Conservation (phyloP, 2,329 filamentous ascomycete genomes). For the Rosellinia necatrix region DNA sequence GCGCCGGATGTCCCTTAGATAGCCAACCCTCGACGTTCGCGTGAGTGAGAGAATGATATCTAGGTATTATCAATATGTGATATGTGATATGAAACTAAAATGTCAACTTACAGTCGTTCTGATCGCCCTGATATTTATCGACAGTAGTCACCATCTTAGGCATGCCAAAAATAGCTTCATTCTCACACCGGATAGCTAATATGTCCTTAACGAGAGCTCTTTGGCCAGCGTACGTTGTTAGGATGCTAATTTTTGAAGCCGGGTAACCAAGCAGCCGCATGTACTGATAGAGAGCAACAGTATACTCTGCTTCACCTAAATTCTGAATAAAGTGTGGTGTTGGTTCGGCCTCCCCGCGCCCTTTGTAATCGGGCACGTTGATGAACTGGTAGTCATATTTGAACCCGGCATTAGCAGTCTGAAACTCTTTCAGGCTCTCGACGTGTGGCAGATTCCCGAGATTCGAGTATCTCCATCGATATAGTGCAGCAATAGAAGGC, state of each 20-base stretch:
- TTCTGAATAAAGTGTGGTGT: slow-evolving; percentile 96
- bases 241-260: slow-evolving; percentile 78
- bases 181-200: slow-evolving; percentile 78
- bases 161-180: slow-evolving; percentile 83
- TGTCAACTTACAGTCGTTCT: slow-evolving; percentile 88
- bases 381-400: slow-evolving; percentile 96
- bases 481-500: slow-evolving; percentile 83
- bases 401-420: slow-evolving; percentile 86
- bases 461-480: slow-evolving; percentile 88
- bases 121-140: slow-evolving; percentile 98
- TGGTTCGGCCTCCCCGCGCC: slow-evolving; percentile 83
- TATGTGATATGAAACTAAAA: not conserved
- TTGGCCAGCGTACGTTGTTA: slow-evolving; percentile 94
- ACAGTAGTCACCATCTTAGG: slow-evolving; percentile 91
- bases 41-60: slow-evolving; percentile 94
- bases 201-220: slow-evolving; percentile 87
- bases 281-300: slow-evolving; percentile 93
- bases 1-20: slow-evolving; percentile 89
- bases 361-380: slow-evolving; percentile 91
- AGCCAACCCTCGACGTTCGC: slow-evolving; percentile 85
- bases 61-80: slow-evolving; percentile 42
- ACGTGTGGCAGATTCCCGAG: slow-evolving; percentile 81
- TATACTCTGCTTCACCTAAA: slow-evolving; percentile 94
- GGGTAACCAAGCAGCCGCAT: slow-evolving; percentile 96
- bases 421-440: slow-evolving; percentile 70